Base-by-base conservation (phyloP, 176 grass and related monocot species). In the Avena atlantica region DNA sequence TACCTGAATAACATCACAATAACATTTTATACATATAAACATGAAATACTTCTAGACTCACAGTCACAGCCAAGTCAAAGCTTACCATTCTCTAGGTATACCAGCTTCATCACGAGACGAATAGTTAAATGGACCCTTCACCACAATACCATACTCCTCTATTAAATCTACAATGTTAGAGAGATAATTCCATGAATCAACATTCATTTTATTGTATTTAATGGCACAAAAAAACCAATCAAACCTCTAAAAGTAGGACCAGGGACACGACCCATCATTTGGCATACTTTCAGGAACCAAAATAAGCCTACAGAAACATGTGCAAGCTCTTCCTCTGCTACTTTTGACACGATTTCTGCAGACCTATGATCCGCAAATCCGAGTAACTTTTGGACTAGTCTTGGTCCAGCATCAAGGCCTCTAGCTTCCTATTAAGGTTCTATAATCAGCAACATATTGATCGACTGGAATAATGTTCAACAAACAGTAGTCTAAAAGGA, bases 121-220 rank as follows among this genome's bases (percentile, higher is more conserved):
- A 86, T 96, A 96, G 55, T 98, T 98, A 81, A 98, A 96, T 52
- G 94, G 94, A 64, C 97, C 97, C 73, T 91, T 98, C 86, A 96
- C 59, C 51, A 93, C 89, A 87, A 98, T 81, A 64, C 36, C 53
- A 71, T 93, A 89, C 85, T 98, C 97, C 75, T 96, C 81, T 83
- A 98, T 74, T 52, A 98, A 88, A 31, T 89, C 94, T 98, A 89
- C 24, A 58, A 74, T 82, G 66, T 68, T 76, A 11, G 34, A 84
- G 55, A 58, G 3, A 79, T 2, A 8, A 86, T 12, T 73, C 27
- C 77, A 88, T 78, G 62, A 83, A 50, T 24, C 15, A 81, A 70
- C 11, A 88, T 45, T 55, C 6, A 13, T 12, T 23, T 21, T 82
- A 67, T 12, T 29, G 53, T 49, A 53, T 50, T 9, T 59, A 13